Conservation (phyloP, 169 alveolate genomes). For the Babesia divergens region DNA sequence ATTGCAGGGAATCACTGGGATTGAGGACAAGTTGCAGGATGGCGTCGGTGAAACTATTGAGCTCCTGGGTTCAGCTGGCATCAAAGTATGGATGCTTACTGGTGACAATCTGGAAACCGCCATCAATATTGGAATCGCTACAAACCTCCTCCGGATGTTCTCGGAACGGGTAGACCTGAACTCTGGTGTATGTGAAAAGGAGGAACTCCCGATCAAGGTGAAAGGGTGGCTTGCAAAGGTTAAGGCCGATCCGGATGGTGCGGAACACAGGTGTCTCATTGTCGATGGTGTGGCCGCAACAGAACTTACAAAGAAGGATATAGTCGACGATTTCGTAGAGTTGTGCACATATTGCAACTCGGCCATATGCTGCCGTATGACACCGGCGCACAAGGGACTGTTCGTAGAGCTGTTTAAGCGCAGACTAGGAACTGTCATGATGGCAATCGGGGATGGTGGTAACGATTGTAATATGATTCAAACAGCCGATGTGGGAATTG, state of each 20-base stretch:
- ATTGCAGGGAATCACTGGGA: slow-evolving; percentile 95
- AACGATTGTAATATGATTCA: slow-evolving; percentile 98
- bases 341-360: slow-evolving; percentile 34
- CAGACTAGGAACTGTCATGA: slow-evolving; percentile 17
- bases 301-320: slow-evolving; percentile 4
- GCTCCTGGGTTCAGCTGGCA: slow-evolving; percentile 91
- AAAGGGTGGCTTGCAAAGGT: slow-evolving; percentile 1
- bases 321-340: slow-evolving; percentile 20
- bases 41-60: slow-evolving; percentile 94
- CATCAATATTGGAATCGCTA: slow-evolving; percentile 87
- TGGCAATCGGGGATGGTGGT: slow-evolving; percentile 98
- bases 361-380: slow-evolving; percentile 60
- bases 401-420: slow-evolving; percentile 33
- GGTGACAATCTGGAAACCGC: slow-evolving; percentile 98
- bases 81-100: slow-evolving; percentile 98
- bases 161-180: slow-evolving; percentile 60
- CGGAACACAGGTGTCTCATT: slow-evolving; percentile 42
- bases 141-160: slow-evolving; percentile 67
- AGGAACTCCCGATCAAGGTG: not conserved
- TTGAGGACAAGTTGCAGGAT: slow-evolving; percentile 96
- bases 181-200: slow-evolving; percentile 12
- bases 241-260: not conserved
- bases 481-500: slow-evolving; percentile 98
- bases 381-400: slow-evolving; percentile 57
- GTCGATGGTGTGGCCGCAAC: slow-evolving; percentile 32